phyloP scores from a whole-genome alignment of 2,329 filamentous ascomycete genomes.

The Alternaria gansuensis region DNA sequence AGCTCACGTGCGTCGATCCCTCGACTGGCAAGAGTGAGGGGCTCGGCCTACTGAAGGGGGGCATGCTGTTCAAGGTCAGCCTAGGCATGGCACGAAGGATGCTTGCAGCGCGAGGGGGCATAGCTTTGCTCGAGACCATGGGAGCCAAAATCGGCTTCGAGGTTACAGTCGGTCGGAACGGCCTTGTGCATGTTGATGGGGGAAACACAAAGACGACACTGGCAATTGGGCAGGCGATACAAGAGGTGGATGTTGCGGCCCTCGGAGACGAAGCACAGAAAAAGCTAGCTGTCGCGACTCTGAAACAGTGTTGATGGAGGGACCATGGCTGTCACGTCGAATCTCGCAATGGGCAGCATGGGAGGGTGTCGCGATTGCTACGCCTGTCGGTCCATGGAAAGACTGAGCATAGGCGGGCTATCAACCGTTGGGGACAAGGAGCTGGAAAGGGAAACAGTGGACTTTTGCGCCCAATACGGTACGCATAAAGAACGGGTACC shows the following conservation, averaged over 20 bases:
- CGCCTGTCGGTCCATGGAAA: not conserved
- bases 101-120: conserved; percentile 67
- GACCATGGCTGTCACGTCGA: not conserved
- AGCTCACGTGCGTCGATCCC: conserved; percentile 87
- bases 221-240: conserved; percentile 79
- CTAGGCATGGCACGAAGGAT: conserved; percentile 82
- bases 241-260: conserved; percentile 75
- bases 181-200: conserved; percentile 89
- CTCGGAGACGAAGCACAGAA: conserved; percentile 73
- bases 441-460: not conserved
- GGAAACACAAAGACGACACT: conserved; percentile 76
- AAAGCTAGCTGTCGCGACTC: conserved; percentile 72
- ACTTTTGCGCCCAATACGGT: not conserved
- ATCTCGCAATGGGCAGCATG: not conserved
- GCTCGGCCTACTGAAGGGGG: conserved; percentile 80
- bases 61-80: conserved; percentile 86
- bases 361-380: not conserved
- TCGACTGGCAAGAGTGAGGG: conserved; percentile 89
- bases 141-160: conserved; percentile 88
- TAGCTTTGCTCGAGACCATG: conserved; percentile 81
- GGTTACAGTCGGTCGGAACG: conserved; percentile 91
- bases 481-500: not conserved
- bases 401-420: not conserved
- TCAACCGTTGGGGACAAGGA: not conserved
- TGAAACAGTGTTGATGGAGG: conserved; percentile 62